Conservation (phyloP, 805 yeast species). For the Blastobotrys attinorum region DNA sequence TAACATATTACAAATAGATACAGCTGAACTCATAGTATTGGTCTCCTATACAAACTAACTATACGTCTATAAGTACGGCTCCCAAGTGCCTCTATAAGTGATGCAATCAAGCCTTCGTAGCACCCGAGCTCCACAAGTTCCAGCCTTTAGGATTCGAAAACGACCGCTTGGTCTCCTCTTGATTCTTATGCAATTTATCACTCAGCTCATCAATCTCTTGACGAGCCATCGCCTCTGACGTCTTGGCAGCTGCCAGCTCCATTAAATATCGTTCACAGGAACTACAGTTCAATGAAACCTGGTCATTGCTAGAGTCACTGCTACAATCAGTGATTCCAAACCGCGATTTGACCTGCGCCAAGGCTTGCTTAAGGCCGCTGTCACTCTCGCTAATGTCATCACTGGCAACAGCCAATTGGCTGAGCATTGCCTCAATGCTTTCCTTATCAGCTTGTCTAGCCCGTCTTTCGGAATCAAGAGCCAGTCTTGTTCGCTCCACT, state of each 20-base stretch:
- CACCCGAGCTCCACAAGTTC: no score
- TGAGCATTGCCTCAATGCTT: background rate
- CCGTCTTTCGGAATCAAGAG: conserved; percentile 14
- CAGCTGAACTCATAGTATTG: no score
- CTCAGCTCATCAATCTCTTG: conserved; percentile 24
- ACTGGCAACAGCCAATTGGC: background rate
- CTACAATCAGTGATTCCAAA: conserved; percentile 1
- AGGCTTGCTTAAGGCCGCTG: background rate
- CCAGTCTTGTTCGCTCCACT: background rate
- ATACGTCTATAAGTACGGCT: no score
- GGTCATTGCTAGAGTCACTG: background rate
- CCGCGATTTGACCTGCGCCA: conserved; percentile 1
- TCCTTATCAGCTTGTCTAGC: conserved; percentile 8
- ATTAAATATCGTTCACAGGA: conserved; percentile 23
- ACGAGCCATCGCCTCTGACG: conserved; percentile 25
- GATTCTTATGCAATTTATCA: conserved; percentile 4
- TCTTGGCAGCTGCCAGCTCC: conserved; percentile 24
- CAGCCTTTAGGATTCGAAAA: no score
- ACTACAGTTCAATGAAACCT: conserved; percentile 9
- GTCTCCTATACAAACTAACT: no score
- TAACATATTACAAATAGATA: no score
- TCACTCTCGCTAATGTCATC: no score
- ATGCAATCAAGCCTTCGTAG: no score
- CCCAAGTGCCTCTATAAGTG: no score
- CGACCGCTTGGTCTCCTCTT: no score